Conservation (phyloP, 164 flowering plant species). For the Magnolia kwangsiensis region DNA sequence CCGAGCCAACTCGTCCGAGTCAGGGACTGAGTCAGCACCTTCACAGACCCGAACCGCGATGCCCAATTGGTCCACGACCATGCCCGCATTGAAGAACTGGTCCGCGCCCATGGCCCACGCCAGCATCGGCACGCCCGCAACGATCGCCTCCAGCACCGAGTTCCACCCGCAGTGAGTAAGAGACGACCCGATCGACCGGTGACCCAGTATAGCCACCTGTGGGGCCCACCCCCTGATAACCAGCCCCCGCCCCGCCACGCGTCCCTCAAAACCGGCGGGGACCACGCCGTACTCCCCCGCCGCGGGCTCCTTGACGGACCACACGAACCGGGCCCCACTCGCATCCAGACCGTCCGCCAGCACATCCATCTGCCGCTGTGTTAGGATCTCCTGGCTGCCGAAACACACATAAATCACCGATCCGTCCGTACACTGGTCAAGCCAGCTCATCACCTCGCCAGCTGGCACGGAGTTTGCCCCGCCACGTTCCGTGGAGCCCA, state of each 20-base stretch:
- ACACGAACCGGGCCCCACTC: constrained; percentile 42
- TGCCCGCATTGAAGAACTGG: constrained; percentile 36
- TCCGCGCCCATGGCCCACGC: constrained; percentile 69
- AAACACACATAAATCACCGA: constrained; percentile 55
- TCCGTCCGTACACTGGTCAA: constrained; percentile 23
- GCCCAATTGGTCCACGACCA: constrained; percentile 35
- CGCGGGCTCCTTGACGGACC: constrained; percentile 37
- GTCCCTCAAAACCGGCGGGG: constrained; percentile 45
- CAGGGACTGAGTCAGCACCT: constrained; percentile 32
- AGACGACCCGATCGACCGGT: constrained; percentile 46
- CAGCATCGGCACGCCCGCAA: constrained; percentile 36
- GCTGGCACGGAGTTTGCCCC: constrained; percentile 16
- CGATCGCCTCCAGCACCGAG: constrained; percentile 46
- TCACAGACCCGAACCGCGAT: constrained; percentile 37
- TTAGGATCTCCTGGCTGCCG: constrained; percentile 47
- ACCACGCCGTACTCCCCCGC: constrained; percentile 15
- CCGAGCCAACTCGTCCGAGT: constrained; percentile 28
- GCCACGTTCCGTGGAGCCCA: constrained; percentile 7
- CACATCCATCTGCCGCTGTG: constrained; percentile 27
- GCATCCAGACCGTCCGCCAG: constrained; percentile 32
- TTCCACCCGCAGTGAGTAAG: constrained; percentile 72
- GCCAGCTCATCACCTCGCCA: constrained; percentile 29
- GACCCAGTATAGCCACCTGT: constrained; percentile 41
- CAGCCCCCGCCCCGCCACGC: constrained; percentile 37
- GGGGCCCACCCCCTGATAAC: constrained; percentile 54